Percentiles rank a stretch among this genome's conserved stretches.
These are phyloP conservation scores for Thielaviopsis populi DNA, from an alignment of 2,329 filamentous ascomycete species.

Conservation along the genomic window DNA sequence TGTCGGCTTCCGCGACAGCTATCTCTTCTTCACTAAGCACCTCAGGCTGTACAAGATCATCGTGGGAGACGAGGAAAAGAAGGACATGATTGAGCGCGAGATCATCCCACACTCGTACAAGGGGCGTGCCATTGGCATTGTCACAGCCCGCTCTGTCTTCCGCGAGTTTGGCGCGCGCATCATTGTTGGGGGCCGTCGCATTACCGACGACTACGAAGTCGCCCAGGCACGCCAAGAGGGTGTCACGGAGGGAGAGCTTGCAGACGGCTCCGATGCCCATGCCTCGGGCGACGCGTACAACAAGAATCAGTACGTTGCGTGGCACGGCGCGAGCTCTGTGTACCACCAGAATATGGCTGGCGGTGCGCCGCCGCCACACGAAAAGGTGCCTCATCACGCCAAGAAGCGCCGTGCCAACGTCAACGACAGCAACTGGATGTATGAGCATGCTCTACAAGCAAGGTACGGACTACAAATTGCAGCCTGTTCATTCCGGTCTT, in stretches of 20 bases:
- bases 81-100: slow-evolving; percentile 85
- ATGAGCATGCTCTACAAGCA: slow-evolving; percentile 82
- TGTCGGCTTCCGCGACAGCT: slow-evolving; percentile 93
- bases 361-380: slow-evolving; percentile 48
- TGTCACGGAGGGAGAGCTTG: slow-evolving; percentile 73
- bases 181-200: slow-evolving; percentile 72
- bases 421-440: slow-evolving; percentile 90
- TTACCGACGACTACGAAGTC: slow-evolving; percentile 83
- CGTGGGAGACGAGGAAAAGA: slow-evolving; percentile 92
- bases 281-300: slow-evolving; percentile 80
- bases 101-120: slow-evolving; percentile 98
- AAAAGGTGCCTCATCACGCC: slow-evolving; percentile 26
- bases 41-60: slow-evolving; percentile 95
- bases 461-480: slow-evolving; percentile 42
- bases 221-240: slow-evolving; percentile 60
- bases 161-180: slow-evolving; percentile 92
- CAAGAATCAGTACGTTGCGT: slow-evolving; percentile 96
- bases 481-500: slow-evolving; percentile 13
- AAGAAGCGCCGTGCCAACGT: slow-evolving; percentile 80
- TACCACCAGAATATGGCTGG: slow-evolving; percentile 74
- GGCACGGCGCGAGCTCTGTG: slow-evolving; percentile 91
- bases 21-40: slow-evolving; percentile 98
- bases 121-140: slow-evolving; percentile 89
- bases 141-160: slow-evolving; percentile 91
- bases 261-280: slow-evolving; percentile 73